Evolutionary conservation across 75 land plant genomes (phyloP), one percentile per base, ranked within the genome.

Genomic region (Selaginella moellendorffii): DNA sequence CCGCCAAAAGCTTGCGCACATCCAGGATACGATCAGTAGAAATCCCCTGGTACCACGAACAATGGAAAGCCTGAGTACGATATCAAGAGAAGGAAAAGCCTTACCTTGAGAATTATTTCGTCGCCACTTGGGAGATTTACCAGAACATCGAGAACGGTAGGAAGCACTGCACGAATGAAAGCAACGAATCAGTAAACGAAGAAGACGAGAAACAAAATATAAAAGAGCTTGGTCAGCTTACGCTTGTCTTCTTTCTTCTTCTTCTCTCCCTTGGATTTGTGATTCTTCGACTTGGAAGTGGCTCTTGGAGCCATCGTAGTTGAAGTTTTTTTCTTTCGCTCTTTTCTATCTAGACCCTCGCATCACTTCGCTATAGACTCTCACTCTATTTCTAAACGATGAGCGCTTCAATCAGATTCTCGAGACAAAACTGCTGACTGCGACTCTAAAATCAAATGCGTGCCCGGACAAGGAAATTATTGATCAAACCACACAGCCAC

Each of bases 181-280:
- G n/a, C 21, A 8, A 56, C 59, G 9, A 21, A 56, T 56, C 2
- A 19, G 5, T 8, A 56, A 5, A 25, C 59, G 5, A 9, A 5
- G 24, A 9, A 56, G 46, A 5, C 14, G 14, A 5, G 14, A 36
- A 36, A 36, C 46, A 36, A 36, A 36, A 36, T 5, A 36, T 36
- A 14, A 36, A 5, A 36, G 46, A 36, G 46, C 14, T 36, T 14
- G n/a, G 24, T 19, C 5, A 56, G 19, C 59, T 56, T 56, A 56
- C 59, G 19, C n/a, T 24, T 56, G 25, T 56, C 59, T 56, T 56
- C 59, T 56, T 19, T 56, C 59, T 56, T 56, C 24, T 56, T 56
- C 59, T 56, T 56, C 59, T 56, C 59, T 56, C 59, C 59, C 24
- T 56, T 56, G 8, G 21, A 21, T n/a, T 56, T 56, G 59, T 56